Evolutionary conservation across 2,329 filamentous ascomycete genomes (phyloP).

Genomic region (Hypomyces rosellus): DNA sequence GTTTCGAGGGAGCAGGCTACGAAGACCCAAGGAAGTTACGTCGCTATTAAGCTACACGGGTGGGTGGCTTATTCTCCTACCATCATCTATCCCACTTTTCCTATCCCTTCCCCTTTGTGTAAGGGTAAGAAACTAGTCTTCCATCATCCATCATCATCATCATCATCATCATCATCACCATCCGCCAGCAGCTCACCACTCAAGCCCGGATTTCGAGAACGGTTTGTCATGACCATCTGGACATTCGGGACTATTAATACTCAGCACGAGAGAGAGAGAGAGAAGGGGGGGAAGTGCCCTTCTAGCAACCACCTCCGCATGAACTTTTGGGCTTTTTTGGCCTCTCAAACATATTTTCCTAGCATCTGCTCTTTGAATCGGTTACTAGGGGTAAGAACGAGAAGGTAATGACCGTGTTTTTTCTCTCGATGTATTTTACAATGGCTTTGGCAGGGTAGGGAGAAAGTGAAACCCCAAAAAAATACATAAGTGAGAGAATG

Average conservation of each 20-base stretch:
- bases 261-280: background rate
- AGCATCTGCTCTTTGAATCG: background rate
- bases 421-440: slow-evolving; percentile 21
- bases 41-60: slow-evolving; percentile 45
- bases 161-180: background rate
- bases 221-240: background rate
- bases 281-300: background rate
- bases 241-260: slow-evolving; percentile 1
- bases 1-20: slow-evolving; percentile 71
- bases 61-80: slow-evolving; percentile 7
- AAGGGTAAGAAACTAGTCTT: slow-evolving; percentile 10
- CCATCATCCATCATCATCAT: background rate
- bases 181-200: background rate
- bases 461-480: slow-evolving; percentile 7
- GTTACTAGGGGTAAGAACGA: slow-evolving; percentile 7
- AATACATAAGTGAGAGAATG: background rate
- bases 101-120: background rate
- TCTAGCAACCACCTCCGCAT: background rate
- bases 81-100: slow-evolving; percentile 8
- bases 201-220: slow-evolving; percentile 3
- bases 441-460: slow-evolving; percentile 9
- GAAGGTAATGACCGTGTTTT: background rate
- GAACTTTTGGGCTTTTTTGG: background rate
- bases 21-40: slow-evolving; percentile 68
- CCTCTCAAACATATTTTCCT: background rate